Percentiles rank a stretch among this genome's conserved stretches.
phyloP scores from a whole-genome alignment of 2,329 filamentous ascomycete species.

The Coniochaeta sp. region DNA sequence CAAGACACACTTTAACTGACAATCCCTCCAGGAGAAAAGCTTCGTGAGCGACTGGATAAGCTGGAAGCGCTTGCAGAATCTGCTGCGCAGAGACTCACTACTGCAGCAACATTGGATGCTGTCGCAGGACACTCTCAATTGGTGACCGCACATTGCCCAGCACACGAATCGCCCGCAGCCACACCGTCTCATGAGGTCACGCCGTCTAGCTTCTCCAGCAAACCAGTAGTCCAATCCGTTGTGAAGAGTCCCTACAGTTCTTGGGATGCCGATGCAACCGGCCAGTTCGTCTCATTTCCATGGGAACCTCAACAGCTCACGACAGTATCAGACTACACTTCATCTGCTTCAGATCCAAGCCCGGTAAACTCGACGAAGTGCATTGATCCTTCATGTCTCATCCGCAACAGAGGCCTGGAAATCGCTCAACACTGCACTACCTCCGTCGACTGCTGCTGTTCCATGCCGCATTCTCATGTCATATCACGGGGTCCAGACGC shows the following conservation, averaged over 20 bases:
- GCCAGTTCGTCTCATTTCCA: background rate
- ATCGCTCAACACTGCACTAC: background rate
- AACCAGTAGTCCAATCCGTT: background rate
- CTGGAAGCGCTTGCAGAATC: constrained; percentile 11
- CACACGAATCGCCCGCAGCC: background rate
- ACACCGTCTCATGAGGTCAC: background rate
- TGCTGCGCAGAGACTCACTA: background rate
- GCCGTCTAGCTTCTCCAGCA: background rate
- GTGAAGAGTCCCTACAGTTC: background rate
- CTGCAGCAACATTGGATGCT: background rate
- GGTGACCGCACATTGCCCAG: background rate
- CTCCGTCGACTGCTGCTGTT: constrained; percentile 10
- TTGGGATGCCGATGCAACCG: background rate
- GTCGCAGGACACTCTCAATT: no score
- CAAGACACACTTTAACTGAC: background rate
- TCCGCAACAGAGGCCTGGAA: background rate
- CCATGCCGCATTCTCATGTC: constrained; percentile 8
- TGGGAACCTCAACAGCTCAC: background rate
- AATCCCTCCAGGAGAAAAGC: constrained; percentile 8
- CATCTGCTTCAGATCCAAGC: background rate
- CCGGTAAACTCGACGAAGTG: constrained; percentile 2
- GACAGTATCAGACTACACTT: background rate
- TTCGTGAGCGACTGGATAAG: constrained; percentile 9
- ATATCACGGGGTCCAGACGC: background rate
- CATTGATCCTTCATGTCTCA: constrained; percentile 2